These are phyloP conservation scores for Aspergillus sergii DNA, from an alignment of 2,329 filamentous ascomycete genomes.

Conservation along the genomic window DNA sequence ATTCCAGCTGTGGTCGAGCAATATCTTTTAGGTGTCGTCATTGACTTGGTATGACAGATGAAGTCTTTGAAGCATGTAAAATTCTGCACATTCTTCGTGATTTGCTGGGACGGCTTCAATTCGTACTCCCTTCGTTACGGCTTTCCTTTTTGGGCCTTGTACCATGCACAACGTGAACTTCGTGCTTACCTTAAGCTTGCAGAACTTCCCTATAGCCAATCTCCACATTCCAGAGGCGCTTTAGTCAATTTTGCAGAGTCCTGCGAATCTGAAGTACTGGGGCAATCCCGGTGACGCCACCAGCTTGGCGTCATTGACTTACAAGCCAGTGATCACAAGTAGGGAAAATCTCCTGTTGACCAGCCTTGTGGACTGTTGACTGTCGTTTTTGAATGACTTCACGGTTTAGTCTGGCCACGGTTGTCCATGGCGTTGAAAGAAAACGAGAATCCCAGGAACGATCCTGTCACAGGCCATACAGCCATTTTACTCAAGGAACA, in stretches of 20 bases:
- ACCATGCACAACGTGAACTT: not conserved
- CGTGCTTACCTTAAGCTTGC: conserved; percentile 12
- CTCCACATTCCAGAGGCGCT: conserved; percentile 15
- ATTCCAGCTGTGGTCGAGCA: not conserved
- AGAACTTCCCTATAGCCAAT: not conserved
- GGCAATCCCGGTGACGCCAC: not conserved
- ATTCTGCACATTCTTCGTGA: not conserved
- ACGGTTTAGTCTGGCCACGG: not conserved
- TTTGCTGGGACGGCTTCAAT: too few species aligned
- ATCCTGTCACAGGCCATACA: not conserved
- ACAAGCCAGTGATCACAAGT: not conserved
- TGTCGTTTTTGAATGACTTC: not conserved
- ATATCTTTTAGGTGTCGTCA: not conserved
- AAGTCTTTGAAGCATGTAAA: not conserved
- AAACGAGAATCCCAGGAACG: not conserved
- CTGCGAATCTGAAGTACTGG: not conserved
- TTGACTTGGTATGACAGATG: not conserved
- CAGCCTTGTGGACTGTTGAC: not conserved
- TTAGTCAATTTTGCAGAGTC: conserved; percentile 1
- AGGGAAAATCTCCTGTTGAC: not conserved
- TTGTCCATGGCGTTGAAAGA: not conserved
- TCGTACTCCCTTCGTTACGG: not conserved
- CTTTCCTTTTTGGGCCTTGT: not conserved
- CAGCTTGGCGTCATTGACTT: not conserved
- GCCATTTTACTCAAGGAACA: conserved; percentile 3